Evolutionary conservation across 192 early-diverging fungal genomes (phyloP).

Genomic region (Umbelopsis vinacea): DNA sequence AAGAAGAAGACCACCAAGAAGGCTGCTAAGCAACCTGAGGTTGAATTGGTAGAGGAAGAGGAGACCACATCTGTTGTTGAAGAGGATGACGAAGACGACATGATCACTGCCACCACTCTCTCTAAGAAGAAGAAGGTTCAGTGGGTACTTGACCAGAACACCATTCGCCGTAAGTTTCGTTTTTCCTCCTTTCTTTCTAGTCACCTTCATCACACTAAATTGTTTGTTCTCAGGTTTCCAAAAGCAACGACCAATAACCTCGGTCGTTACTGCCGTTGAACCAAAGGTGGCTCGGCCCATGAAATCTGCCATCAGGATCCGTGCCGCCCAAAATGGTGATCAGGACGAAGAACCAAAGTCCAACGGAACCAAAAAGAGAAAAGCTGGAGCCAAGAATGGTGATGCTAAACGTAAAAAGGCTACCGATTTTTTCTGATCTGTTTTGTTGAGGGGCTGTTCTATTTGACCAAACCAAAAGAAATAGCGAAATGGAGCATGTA

Average conservation of each 20-base stretch:
- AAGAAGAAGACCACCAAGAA: conserved; percentile 9
- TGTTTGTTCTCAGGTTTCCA: background rate
- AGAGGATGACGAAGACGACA: background rate
- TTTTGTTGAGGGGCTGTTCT: no score
- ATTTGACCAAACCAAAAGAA: no score
- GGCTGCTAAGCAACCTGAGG: background rate
- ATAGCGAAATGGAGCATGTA: no score
- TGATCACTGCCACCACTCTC: background rate
- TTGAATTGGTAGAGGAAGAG: background rate
- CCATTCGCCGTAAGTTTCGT: background rate
- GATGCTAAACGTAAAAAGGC: conserved; percentile 14
- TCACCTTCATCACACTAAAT: background rate
- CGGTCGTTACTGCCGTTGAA: background rate
- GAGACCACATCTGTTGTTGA: background rate
- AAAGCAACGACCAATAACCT: conserved; percentile 11
- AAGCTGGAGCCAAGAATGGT: background rate
- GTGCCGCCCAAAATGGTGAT: no score
- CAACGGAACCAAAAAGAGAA: conserved; percentile 4
- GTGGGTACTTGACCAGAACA: conserved; percentile 15
- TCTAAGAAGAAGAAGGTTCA: conserved; percentile 4
- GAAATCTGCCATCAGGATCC: background rate
- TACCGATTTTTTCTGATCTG: background rate
- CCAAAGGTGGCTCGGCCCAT: background rate
- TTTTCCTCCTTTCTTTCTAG: background rate
- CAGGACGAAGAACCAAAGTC: background rate